Conservation (phyloP, 768 basidiomycete species). For the Russula griseocarnosa region DNA sequence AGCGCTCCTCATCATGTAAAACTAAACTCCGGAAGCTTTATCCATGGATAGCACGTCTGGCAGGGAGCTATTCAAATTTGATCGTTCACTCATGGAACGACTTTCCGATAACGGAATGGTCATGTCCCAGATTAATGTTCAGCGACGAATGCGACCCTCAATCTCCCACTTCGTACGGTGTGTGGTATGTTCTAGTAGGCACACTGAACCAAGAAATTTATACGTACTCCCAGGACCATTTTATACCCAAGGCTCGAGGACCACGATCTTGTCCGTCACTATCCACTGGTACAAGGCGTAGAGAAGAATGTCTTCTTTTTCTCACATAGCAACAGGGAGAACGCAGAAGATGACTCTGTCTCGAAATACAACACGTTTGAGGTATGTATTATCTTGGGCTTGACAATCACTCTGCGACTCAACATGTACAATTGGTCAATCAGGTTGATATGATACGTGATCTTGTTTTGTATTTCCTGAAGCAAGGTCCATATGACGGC, state of each 20-base stretch:
- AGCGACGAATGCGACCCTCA: conserved; percentile 68
- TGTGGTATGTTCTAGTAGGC: conserved; percentile 7
- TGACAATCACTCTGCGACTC: neutral
- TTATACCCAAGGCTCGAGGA: conserved; percentile 61
- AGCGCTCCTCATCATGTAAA: neutral
- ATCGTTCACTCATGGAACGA: conserved; percentile 69
- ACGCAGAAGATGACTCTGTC: conserved; percentile 54
- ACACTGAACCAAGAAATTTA: neutral
- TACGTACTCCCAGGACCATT: conserved; percentile 40
- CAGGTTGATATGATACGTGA: conserved; percentile 47
- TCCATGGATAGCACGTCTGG: conserved; percentile 67
- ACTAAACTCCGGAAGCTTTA: conserved; percentile 42
- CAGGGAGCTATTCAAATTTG: conserved; percentile 54
- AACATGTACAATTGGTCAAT: neutral
- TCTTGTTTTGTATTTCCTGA: conserved; percentile 51
- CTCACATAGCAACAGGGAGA: conserved; percentile 58
- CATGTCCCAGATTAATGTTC: conserved; percentile 69
- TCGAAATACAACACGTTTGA: conserved; percentile 69
- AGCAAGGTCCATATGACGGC: conserved; percentile 46
- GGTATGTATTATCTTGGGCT: conserved; percentile 37
- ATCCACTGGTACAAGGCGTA: conserved; percentile 60
- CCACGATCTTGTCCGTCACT: conserved; percentile 46
- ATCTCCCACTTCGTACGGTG: conserved; percentile 63
- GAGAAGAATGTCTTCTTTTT: conserved; percentile 64
- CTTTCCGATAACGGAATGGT: conserved; percentile 51